Evolutionary conservation across 2,329 filamentous ascomycete species (phyloP), one percentile per base, ranked within the genome.

Genomic region (Cercospora sesami): DNA sequence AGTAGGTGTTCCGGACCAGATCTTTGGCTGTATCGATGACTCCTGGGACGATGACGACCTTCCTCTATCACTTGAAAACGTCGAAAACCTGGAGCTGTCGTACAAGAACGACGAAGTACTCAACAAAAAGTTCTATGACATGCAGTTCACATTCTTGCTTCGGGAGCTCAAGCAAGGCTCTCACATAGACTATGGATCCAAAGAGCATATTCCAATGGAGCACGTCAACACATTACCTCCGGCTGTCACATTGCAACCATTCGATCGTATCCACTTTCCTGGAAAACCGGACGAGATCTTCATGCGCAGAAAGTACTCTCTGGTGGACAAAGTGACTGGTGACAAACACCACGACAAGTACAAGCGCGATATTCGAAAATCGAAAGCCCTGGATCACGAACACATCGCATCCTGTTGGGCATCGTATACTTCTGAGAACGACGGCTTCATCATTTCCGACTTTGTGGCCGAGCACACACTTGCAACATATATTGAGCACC

Each of bases 1-100:
- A 73, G 81, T 92, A 26, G 89, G 88, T 33, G 84, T 90, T 10
- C 86, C 90, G 0, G 89, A 91, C 73, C 89, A 90, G 76, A 92
- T 93, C 68, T 93, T 93, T 74, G 86, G 86, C 51, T 83, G 91
- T 63, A 87, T 93, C 67, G 90, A 93, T 78, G 88, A 90, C 75
- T 90, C 89, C 23, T 92, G 90, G 90, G 89, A 91, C 72, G 91
- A 94, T 74, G 85, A 87, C 63, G 91, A 94, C 79, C 81, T 94
- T 51, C 91, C 91, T 5, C 83, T 93, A 59, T 82, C 87, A 4
- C 81, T 86, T 63, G 88, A 91, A 61, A 86, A 90, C 68, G 85
- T 93, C 57, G 84, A 86, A 72, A 86, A 86, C 58, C 84, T 93
- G 18, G 83, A 85, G 31, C 81, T 92, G 53, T 87, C 87, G 0